Evolutionary conservation across 257 asterid genomes (phyloP).

Genomic region (Plectranthus barbatus): DNA sequence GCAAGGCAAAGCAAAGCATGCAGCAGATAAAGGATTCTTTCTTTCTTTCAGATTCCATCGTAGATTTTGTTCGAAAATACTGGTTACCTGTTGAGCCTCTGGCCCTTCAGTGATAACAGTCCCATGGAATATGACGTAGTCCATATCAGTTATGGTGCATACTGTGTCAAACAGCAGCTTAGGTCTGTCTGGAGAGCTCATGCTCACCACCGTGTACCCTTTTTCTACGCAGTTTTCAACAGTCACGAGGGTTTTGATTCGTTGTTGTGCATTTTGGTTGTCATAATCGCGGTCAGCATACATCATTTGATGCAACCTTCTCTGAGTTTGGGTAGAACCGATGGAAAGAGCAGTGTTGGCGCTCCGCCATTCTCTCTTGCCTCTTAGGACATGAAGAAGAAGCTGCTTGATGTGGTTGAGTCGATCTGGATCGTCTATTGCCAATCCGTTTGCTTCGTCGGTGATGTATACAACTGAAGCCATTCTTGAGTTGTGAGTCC

Average conservation of each 20-base stretch:
- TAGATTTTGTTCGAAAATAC: too few relatives aligned
- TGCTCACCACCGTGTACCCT: slow-evolving; percentile 40
- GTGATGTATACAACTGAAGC: slow-evolving; percentile 76
- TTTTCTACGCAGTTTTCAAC: slow-evolving; percentile 42
- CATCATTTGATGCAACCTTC: slow-evolving; percentile 89
- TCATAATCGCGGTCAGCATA: slow-evolving; percentile 69
- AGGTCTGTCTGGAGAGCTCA: slow-evolving; percentile 54
- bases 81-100: slow-evolving; percentile 50
- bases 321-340: slow-evolving; percentile 57
- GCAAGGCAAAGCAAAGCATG: too few relatives aligned
- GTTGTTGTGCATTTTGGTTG: slow-evolving; percentile 9
- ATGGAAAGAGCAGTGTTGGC: slow-evolving; percentile 68
- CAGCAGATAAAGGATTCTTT: too few relatives aligned
- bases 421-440: slow-evolving; percentile 51
- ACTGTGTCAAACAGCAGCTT: slow-evolving; percentile 60
- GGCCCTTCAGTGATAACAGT: slow-evolving; percentile 46
- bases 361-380: slow-evolving; percentile 48
- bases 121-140: slow-evolving; percentile 58
- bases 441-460: slow-evolving; percentile 45
- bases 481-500: slow-evolving; percentile 92
- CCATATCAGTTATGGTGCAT: slow-evolving; percentile 65
- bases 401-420: slow-evolving; percentile 59
- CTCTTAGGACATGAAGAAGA: slow-evolving; percentile 54
- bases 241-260: slow-evolving; percentile 29
- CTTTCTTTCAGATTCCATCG: too few relatives aligned